phyloP scores from a whole-genome alignment of 208 protist genomes.

The Lotmaria passim region DNA sequence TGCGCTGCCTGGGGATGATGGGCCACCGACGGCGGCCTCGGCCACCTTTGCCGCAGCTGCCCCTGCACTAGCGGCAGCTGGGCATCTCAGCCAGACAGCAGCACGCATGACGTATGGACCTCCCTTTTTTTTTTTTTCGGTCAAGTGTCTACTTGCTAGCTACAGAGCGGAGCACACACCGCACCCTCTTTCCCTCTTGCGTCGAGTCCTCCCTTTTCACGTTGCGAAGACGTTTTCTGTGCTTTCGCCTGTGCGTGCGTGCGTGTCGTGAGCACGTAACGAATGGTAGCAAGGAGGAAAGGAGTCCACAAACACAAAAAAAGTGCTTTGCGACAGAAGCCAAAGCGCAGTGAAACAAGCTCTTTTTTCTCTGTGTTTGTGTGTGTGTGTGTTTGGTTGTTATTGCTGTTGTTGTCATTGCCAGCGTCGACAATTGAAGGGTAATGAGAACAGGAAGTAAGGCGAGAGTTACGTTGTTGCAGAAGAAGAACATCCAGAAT shows the following conservation, averaged over 20 bases:
- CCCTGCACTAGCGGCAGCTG: not conserved
- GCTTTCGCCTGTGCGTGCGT: too few relatives aligned
- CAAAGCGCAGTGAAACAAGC: not conserved
- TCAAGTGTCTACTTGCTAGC: not conserved
- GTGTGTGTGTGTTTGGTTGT: not conserved
- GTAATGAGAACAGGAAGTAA: too few relatives aligned
- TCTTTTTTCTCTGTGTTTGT: not conserved
- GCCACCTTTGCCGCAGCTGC: not conserved
- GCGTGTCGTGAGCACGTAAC: too few relatives aligned
- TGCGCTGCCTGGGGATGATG: not conserved
- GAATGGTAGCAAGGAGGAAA: not conserved
- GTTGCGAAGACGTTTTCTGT: too few relatives aligned
- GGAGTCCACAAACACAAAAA: not conserved
- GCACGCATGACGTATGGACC: not conserved
- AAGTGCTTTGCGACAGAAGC: not conserved
- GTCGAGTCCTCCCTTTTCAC: too few relatives aligned
- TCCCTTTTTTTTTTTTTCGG: not conserved
- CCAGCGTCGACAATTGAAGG: not conserved
- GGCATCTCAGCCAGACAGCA: slow-evolving; percentile 7
- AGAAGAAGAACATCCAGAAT: too few relatives aligned
- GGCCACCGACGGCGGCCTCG: not conserved
- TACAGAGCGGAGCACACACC: not conserved
- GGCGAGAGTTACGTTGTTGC: too few relatives aligned
- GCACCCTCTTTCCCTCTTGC: not conserved
- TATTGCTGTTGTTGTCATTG: not conserved